Evolutionary conservation across 1,139 yeast genomes (phyloP).

Genomic region (Candida buenavistaensis): DNA sequence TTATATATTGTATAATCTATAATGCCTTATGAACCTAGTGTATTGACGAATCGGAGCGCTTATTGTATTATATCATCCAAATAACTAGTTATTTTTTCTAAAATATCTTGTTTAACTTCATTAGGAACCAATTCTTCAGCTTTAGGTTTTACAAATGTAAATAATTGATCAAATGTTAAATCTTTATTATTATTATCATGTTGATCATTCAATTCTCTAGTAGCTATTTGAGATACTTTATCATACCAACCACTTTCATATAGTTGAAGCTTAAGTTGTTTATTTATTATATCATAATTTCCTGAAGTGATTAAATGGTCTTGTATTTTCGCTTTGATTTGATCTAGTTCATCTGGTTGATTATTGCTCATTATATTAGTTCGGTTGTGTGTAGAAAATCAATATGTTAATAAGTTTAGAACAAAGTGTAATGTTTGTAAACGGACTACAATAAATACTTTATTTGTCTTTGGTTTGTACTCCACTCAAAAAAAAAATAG

Average conservation of each 20-base stretch:
- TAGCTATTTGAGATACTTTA: slow-evolving; percentile 61
- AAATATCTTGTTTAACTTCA: slow-evolving; percentile 57
- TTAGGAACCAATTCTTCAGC: slow-evolving; percentile 74
- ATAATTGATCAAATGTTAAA: slow-evolving; percentile 47
- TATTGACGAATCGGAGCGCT: too few species aligned
- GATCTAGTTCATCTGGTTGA: slow-evolving; percentile 45
- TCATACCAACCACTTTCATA: slow-evolving; percentile 88
- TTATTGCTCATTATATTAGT: slow-evolving; percentile 13
- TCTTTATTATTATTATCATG: slow-evolving; percentile 32
- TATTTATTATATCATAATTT: slow-evolving; percentile 70
- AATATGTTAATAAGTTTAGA: too few species aligned
- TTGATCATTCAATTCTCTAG: slow-evolving; percentile 28
- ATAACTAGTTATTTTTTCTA: slow-evolving; percentile 59
- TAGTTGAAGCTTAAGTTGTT: slow-evolving; percentile 60
- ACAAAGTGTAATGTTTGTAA: too few species aligned
- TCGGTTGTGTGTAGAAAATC: too few species aligned
- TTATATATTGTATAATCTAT: neutral
- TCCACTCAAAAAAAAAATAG: too few species aligned
- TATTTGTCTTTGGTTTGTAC: too few species aligned
- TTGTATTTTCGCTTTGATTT: slow-evolving; percentile 64
- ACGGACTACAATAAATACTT: too few species aligned
- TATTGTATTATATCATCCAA: slow-evolving; percentile 53
- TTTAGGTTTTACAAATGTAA: slow-evolving; percentile 56
- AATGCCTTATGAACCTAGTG: too few species aligned
- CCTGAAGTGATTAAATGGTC: slow-evolving; percentile 75